Evolutionary conservation across 2,329 filamentous ascomycete genomes (phyloP).

Genomic region (Emericellopsis cladophorae): DNA sequence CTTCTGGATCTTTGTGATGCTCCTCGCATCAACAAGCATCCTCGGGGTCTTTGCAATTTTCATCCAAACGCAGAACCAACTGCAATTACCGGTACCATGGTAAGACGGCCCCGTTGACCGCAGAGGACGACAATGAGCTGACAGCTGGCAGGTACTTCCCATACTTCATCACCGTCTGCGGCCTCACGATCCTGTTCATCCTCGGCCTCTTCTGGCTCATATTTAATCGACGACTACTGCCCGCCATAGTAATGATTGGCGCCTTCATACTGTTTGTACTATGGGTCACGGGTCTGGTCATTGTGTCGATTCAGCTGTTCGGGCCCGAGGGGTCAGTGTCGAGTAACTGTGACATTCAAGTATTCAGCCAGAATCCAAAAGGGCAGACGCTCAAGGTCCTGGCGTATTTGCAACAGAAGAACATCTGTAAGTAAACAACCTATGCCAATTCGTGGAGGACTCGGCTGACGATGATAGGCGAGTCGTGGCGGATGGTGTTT

Average conservation of each 20-base stretch:
- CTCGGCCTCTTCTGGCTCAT: conserved; percentile 51
- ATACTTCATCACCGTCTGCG: conserved; percentile 47
- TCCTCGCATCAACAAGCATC: conserved; percentile 43
- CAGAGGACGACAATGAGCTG: neutral
- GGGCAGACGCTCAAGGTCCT: conserved; percentile 42
- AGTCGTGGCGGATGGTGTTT: conserved; percentile 53
- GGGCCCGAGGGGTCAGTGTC: conserved; percentile 46
- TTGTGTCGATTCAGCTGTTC: conserved; percentile 50
- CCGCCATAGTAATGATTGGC: conserved; percentile 49
- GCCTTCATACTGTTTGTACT: conserved; percentile 54
- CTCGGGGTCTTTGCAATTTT: conserved; percentile 51
- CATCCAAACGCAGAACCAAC: conserved; percentile 42
- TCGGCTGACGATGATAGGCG: conserved; percentile 24
- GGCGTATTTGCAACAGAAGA: conserved; percentile 51
- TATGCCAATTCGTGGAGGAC: too few species aligned
- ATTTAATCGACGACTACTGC: conserved; percentile 45
- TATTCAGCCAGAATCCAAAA: conserved; percentile 35
- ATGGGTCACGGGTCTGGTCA: conserved; percentile 54
- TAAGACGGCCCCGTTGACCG: conserved; percentile 15
- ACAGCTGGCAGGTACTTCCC: conserved; percentile 45
- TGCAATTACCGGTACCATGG: conserved; percentile 47
- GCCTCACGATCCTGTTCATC: conserved; percentile 55
- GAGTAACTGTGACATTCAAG: conserved; percentile 43
- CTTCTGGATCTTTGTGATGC: conserved; percentile 55
- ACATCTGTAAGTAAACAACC: conserved; percentile 40